These are phyloP conservation scores for Diutina catenulata DNA, from an alignment of 1,139 yeast genomes.

Conservation along the genomic window DNA sequence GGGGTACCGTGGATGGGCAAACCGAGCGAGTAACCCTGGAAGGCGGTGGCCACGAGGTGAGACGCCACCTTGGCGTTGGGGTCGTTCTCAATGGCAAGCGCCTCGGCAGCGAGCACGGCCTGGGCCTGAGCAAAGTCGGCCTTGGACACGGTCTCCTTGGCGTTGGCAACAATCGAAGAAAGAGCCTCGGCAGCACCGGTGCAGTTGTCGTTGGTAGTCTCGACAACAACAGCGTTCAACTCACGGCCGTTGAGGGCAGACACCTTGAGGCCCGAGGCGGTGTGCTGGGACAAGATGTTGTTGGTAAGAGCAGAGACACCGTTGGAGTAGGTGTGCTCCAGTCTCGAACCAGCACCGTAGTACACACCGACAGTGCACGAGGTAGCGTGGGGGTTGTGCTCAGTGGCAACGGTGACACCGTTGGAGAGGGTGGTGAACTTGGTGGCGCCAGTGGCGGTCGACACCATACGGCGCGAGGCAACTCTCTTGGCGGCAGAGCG, in stretches of 20 bases:
- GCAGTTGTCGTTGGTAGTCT: conserved; percentile 33
- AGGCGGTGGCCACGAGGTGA: conserved; percentile 71
- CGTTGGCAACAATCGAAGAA: conserved; percentile 24
- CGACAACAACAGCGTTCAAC: conserved; percentile 41
- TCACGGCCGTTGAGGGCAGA: conserved; percentile 38
- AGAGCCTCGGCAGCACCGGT: conserved; percentile 30
- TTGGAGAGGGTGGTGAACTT: conserved; percentile 60
- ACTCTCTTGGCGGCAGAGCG: conserved; percentile 19
- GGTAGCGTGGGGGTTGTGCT: conserved; percentile 42
- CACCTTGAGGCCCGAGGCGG: conserved; percentile 35
- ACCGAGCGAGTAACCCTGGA: conserved; percentile 72
- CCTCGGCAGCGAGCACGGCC: conserved; percentile 25
- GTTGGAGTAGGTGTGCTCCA: conserved; percentile 69
- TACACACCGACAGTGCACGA: conserved; percentile 58
- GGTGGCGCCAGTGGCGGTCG: conserved; percentile 50
- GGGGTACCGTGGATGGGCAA: conserved; percentile 65
- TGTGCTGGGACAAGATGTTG: conserved; percentile 32
- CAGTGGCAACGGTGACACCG: conserved; percentile 65
- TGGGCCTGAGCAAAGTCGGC: conserved; percentile 24
- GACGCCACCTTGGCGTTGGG: conserved; percentile 46
- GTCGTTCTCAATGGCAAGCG: conserved; percentile 32
- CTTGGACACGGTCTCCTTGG: conserved; percentile 19
- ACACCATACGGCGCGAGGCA: conserved; percentile 41
- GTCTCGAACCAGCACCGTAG: conserved; percentile 65
- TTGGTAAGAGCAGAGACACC: conserved; percentile 64